Base-by-base conservation (phyloP, 1,139 yeast species). In the Blastobotrys buckinghamii region DNA sequence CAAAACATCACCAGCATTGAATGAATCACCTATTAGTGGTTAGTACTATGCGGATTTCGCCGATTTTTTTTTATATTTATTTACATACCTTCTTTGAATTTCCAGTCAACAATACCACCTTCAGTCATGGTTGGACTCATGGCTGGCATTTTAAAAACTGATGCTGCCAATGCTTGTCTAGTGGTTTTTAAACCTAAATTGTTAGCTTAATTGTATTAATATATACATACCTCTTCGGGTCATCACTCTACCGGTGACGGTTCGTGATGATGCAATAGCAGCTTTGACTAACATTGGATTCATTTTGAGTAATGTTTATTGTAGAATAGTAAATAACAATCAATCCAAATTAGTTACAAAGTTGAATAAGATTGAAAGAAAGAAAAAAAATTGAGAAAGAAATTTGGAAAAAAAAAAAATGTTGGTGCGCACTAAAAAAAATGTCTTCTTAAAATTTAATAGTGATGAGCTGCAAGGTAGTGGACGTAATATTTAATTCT, bases 41-140 rank as follows among this genome's bases (percentile, higher is more conserved):
- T 33, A 38, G 19, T 29, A n/a, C 36, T 12, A n/a, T 40, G 37
- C 44, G 27, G 17, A 33, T 5, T 19, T 36, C 27, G 20, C 39
- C 22, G 26, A 34, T 17, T 34, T 20, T 19, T 13, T 16, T 27
- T 12, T n/a, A n/a, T n/a, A n/a, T n/a, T n/a, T n/a, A n/a, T n/a
- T n/a, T 8, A 50, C 62, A 17, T 48, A 43, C 96, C 97, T 44
- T 82, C 81, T 64, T 88, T 82, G 62, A 82, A 76, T 66, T 88
- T 87, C 98, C 98, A 92, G 49, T 80, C 75, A n/a, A 88, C 88
- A 58, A 92, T 78, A n/a, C 96, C 96, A 42, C 98, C 98, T 64
- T 83, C 89, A 27, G 92, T 88, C 98, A 92, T 92, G 19, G 98
- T 92, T 37, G 98, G 98, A 7, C 97, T 89, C 97, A 92, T 87